Conservation (phyloP, 2,329 filamentous ascomycete genomes). For the Eutypa lata region DNA sequence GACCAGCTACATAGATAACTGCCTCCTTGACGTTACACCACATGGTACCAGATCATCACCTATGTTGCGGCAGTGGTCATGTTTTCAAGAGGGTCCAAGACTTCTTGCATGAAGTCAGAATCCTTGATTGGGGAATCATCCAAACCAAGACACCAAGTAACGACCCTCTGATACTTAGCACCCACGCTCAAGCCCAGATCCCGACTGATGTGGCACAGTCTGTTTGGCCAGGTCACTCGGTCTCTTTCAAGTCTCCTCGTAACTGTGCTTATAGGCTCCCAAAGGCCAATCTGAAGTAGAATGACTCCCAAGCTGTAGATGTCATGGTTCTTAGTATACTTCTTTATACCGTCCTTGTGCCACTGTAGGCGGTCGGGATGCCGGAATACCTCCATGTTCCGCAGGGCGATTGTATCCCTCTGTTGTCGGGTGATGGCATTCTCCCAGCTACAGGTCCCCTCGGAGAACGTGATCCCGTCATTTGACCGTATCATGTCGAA, state of each 20-base stretch:
- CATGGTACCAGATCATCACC: no score
- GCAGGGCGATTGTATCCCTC: neutral
- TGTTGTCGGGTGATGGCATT: neutral
- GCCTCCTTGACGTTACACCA: no score
- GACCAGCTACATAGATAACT: no score
- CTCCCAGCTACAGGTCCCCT: neutral
- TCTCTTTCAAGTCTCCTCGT: neutral
- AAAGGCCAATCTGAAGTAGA: neutral
- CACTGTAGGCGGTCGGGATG: neutral
- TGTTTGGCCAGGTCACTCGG: neutral
- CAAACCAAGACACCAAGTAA: neutral
- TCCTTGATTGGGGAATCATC: neutral
- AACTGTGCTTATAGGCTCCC: neutral
- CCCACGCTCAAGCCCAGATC: neutral
- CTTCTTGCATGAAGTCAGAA: neutral
- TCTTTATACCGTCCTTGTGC: neutral
- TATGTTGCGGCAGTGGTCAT: neutral
- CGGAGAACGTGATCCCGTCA: neutral
- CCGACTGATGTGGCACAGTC: neutral
- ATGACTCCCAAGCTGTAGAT: neutral
- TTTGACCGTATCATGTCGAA: neutral
- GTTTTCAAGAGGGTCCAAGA: neutral
- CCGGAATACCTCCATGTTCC: neutral
- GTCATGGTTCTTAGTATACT: neutral
- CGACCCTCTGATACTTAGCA: neutral